Base-by-base conservation (phyloP, 2,329 filamentous ascomycete genomes). In the Tolypocladium ovalisporum region DNA sequence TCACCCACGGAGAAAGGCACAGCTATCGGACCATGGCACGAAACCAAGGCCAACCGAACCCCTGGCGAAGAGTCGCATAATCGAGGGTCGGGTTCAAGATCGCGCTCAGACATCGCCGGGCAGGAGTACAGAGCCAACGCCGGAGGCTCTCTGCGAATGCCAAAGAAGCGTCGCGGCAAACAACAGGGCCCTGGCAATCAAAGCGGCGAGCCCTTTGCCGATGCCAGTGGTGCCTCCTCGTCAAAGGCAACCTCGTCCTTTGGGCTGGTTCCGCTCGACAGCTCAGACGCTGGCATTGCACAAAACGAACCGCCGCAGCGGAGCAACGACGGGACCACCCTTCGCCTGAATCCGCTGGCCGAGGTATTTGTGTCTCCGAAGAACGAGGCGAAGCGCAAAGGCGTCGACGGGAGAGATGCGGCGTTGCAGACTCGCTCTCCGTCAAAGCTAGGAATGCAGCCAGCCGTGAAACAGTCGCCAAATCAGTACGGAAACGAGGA, bases 61-160 rank as follows among this genome's bases (percentile, higher is more conserved):
- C 19, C 5, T 12, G 47, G 29, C 17, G 47, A 49, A 9, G 7
- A 49, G 9, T n/a, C 24, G 44, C 22, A n/a, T 2, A 32, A 34
- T n/a, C n/a, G n/a, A 17, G 29, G 8, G 19, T 6, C 54, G 10
- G 24, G 24, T 5, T 27, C 40, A 15, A 13, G 40, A 19, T 32
- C 29, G 8, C 32, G 27, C 40, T 22, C 24, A 17, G 34, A 34
- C 7, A 32, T 27, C 29, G 9, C 56, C 6, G 61, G 56, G 12
- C 62, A 60, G 15, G 60, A 58, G 19, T 73, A 67, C 24, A 63
- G 68, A 35, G 58, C 63, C 42, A 60, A 64, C 32, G 65, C 63
- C 13, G 70, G 69, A n/a, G 70, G 69, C 27, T 73, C 72, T 4
- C 63, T 73, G 35, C 66, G 65, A 12, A 57, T 72, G 29, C 59